Evolutionary conservation across 164 flowering plant genomes (phyloP), one percentile per base, ranked within the genome.

Genomic region (Echeveria elegans): DNA sequence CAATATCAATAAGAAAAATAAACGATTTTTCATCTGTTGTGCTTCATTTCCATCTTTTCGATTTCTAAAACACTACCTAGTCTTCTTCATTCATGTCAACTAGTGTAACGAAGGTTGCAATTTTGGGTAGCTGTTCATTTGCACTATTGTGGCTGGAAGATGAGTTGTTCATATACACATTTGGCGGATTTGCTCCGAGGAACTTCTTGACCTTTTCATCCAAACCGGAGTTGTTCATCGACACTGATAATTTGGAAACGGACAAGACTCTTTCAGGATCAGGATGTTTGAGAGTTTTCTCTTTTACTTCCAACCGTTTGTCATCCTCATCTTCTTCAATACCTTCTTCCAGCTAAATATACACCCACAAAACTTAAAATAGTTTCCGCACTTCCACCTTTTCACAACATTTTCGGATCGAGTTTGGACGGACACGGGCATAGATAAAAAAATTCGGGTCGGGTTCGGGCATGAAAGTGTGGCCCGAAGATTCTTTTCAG

Each of bases 81-180:
- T 80, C 83, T 15, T 79, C 88, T 60, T 82, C 87, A 19, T 31
- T 76, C 87, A 86, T 80, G 76, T 86, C 88, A 1, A 82, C 80
- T 31, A 85, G 63, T 75, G 79, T 77, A 75, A 86, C 87, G 62
- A 85, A 86, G 80, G 71, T 83, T 26, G 66, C 70, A 66, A 88
- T 79, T 1, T 80, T 72, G 16, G 86, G 86, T 34, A 84, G 83
- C 82, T 81, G 91, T 78, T 85, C 91, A 69, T 85, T 79, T 16
- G 91, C 86, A 58, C 88, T 86, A 74, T 82, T 69, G 72, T 84
- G 88, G 18, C 88, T 83, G 24, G 83, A 81, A 34, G 87, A 86
- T 63, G 85, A 63, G 66, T 70, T 77, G 8, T 18, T 28, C 16
- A 26, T 32, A 15, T 26, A 8, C 23, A 78, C 79, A 62, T 68